Evolutionary conservation across 169 alveolate species (phyloP).

Genomic region (Besnoitia besnoiti): DNA sequence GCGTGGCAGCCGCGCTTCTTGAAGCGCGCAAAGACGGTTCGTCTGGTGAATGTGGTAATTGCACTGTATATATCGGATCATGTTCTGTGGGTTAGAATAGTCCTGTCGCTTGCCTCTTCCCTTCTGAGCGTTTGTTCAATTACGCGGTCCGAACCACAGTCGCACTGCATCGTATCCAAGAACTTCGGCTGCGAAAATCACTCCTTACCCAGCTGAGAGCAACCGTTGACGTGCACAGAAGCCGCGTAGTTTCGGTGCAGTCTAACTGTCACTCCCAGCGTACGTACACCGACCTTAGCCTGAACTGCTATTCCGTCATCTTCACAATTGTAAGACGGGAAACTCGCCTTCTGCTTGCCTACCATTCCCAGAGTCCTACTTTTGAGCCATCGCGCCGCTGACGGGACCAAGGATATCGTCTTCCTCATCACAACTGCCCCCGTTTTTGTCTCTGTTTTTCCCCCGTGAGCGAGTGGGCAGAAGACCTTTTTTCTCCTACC

Average conservation of each 20-base stretch:
- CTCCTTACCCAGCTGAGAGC: neutral
- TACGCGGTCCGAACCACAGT: neutral
- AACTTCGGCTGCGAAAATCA: neutral
- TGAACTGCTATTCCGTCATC: no score
- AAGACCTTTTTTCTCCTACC: no score
- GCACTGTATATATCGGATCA: neutral
- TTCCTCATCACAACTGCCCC: no score
- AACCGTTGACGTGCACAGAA: neutral
- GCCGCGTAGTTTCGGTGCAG: neutral
- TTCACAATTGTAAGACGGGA: no score
- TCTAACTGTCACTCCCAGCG: neutral
- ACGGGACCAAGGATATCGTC: no score
- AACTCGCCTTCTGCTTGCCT: no score
- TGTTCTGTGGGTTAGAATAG: neutral
- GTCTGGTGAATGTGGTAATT: neutral
- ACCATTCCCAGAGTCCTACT: no score
- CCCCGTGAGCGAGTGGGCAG: neutral
- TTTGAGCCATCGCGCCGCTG: no score
- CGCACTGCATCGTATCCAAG: neutral
- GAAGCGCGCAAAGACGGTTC: neutral
- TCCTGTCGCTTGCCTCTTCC: neutral
- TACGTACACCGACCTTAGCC: no score
- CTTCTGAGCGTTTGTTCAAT: neutral
- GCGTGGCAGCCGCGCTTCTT: neutral
- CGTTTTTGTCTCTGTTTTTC: neutral